These are phyloP conservation scores for Panicum hallii DNA, from an alignment of 202 grass and related monocot genomes.

Conservation along the genomic window DNA sequence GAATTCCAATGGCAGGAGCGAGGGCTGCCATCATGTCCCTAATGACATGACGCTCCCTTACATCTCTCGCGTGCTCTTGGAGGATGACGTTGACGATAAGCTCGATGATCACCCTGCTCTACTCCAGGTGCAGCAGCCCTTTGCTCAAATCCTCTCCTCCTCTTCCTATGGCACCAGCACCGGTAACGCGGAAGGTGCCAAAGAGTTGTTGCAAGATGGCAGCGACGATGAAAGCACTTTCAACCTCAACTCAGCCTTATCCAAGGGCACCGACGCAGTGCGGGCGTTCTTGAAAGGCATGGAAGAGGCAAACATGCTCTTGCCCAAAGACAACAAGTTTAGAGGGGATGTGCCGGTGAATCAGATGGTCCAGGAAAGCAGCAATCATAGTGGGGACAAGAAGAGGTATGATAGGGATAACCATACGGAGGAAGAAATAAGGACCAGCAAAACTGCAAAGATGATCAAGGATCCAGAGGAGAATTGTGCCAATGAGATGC, in stretches of 20 bases:
- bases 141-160: slow-evolving; percentile 43
- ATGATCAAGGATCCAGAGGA: slow-evolving; percentile 40
- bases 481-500: slow-evolving; percentile 5
- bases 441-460: slow-evolving; percentile 41
- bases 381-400: slow-evolving; percentile 16
- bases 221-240: neutral
- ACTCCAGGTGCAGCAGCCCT: slow-evolving; percentile 48
- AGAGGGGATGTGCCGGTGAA: neutral
- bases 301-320: slow-evolving; percentile 52
- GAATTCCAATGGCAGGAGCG: too few relatives aligned
- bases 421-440: slow-evolving; percentile 28
- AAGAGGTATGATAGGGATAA: slow-evolving; percentile 28
- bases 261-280: neutral
- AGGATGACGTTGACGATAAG: slow-evolving; percentile 49
- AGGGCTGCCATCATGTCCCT: neutral
- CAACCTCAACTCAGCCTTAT: neutral
- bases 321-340: slow-evolving; percentile 28
- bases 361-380: neutral
- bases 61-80: slow-evolving; percentile 63
- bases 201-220: neutral
- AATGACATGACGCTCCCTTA: slow-evolving; percentile 56
- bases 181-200: neutral
- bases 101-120: slow-evolving; percentile 21
- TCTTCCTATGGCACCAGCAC: neutral
- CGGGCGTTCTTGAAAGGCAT: slow-evolving; percentile 42